Percentiles rank a stretch among this genome's conserved stretches.
phyloP scores from a whole-genome alignment of 495 filamentous ascomycete genomes.

The Chaetomium tenue region DNA sequence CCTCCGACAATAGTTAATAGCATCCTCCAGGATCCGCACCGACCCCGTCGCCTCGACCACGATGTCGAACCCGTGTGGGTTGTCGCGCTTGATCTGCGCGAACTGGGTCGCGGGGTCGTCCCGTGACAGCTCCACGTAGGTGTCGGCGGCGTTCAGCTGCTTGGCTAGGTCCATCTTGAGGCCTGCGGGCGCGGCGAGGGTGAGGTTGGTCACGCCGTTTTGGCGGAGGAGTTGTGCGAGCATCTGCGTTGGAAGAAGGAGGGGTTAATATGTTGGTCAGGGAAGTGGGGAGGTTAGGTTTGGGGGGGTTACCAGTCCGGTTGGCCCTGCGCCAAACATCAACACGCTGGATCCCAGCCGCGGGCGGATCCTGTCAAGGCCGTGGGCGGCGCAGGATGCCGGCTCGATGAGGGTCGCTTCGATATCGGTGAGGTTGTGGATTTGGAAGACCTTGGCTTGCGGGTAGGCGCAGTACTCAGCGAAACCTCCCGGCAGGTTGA shows the following conservation, averaged over 20 bases:
- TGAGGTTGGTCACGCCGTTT: slow-evolving; percentile 64
- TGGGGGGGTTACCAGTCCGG: slow-evolving; percentile 5
- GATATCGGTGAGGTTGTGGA: slow-evolving; percentile 66
- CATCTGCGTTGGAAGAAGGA: slow-evolving; percentile 20
- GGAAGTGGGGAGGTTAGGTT: too few relatives aligned
- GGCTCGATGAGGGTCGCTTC: slow-evolving; percentile 74
- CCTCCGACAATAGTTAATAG: slow-evolving; percentile 65
- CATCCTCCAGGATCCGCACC: slow-evolving; percentile 64
- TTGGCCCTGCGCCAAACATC: slow-evolving; percentile 68
- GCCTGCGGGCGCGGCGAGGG: slow-evolving; percentile 63
- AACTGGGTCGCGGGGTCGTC: slow-evolving; percentile 56
- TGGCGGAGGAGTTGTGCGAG: slow-evolving; percentile 62
- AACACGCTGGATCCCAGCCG: slow-evolving; percentile 66
- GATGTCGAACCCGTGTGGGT: slow-evolving; percentile 72
- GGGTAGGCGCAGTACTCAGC: slow-evolving; percentile 61
- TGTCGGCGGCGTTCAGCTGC: slow-evolving; percentile 53
- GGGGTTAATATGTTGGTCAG: not conserved
- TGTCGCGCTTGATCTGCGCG: slow-evolving; percentile 59
- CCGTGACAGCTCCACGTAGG: slow-evolving; percentile 62
- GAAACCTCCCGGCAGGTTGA: slow-evolving; percentile 64
- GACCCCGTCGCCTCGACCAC: slow-evolving; percentile 60
- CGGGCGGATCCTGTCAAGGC: slow-evolving; percentile 68
- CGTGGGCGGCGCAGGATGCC: slow-evolving; percentile 68
- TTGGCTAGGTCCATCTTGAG: slow-evolving; percentile 69
- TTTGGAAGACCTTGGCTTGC: slow-evolving; percentile 65